phyloP scores from a whole-genome alignment of 2,329 filamentous ascomycete species.

The Sporothrix phasma region DNA sequence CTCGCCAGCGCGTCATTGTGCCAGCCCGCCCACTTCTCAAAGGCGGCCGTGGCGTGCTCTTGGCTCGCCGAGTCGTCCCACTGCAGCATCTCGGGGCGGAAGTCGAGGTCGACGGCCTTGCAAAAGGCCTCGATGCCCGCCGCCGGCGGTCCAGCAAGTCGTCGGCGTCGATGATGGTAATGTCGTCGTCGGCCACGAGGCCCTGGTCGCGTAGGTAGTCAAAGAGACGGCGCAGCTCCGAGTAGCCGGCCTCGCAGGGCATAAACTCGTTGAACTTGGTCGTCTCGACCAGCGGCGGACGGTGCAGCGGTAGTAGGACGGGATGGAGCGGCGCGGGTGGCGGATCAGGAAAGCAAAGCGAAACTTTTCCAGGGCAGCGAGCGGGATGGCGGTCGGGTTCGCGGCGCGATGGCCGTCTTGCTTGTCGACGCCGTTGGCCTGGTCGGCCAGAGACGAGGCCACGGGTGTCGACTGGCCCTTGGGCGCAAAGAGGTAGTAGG shows the following conservation, averaged over 20 bases:
- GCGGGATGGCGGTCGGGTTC: slow-evolving; percentile 80
- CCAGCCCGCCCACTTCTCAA: slow-evolving; percentile 96
- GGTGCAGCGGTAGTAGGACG: slow-evolving; percentile 90
- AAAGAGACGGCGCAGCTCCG: slow-evolving; percentile 76
- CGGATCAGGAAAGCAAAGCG: slow-evolving; percentile 97
- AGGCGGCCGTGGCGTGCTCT: slow-evolving; percentile 57
- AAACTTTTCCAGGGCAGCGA: slow-evolving; percentile 63
- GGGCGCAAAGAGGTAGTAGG: slow-evolving; percentile 79
- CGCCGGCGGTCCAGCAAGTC: slow-evolving; percentile 76
- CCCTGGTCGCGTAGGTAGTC: slow-evolving; percentile 66
- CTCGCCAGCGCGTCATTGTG: slow-evolving; percentile 90
- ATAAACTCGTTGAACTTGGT: slow-evolving; percentile 85
- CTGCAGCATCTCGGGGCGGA: slow-evolving; percentile 64
- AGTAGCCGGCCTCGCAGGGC: slow-evolving; percentile 80
- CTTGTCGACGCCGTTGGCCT: slow-evolving; percentile 23
- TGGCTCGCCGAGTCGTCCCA: slow-evolving; percentile 74
- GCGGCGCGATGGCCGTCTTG: slow-evolving; percentile 39
- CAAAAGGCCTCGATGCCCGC: slow-evolving; percentile 71
- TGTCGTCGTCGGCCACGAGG: slow-evolving; percentile 59
- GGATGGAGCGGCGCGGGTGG: slow-evolving; percentile 83
- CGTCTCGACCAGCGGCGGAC: slow-evolving; percentile 72
- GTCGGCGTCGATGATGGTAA: slow-evolving; percentile 88
- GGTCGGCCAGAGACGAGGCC: slow-evolving; percentile 63
- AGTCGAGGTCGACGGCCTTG: slow-evolving; percentile 68
- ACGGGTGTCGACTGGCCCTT: slow-evolving; percentile 56